These are phyloP conservation scores for Penicillium sp. DNA, from an alignment of 2,329 filamentous ascomycete species.

Conservation along the genomic window DNA sequence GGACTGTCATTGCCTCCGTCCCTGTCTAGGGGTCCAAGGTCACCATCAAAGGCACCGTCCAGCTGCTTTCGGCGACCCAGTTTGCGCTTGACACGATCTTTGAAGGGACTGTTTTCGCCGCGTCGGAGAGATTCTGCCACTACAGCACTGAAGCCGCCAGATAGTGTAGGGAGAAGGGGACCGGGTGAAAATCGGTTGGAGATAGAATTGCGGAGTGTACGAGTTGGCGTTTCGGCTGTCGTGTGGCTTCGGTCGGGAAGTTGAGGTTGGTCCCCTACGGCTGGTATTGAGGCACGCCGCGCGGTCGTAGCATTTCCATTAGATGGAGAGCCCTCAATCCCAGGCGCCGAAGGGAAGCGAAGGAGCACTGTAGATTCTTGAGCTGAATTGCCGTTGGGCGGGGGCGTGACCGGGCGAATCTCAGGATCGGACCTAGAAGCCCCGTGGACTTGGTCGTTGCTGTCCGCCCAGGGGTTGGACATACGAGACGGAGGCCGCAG, in stretches of 20 bases:
- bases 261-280: conserved; percentile 18
- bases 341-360: conserved; percentile 46
- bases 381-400: conserved; percentile 14
- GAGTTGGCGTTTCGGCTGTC: conserved; percentile 43
- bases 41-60: conserved; percentile 30
- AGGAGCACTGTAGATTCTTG: conserved; percentile 40
- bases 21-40: conserved; percentile 21
- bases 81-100: conserved; percentile 34
- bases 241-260: conserved; percentile 31
- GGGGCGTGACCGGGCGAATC: conserved; percentile 34
- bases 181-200: conserved; percentile 60
- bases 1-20: conserved; percentile 23
- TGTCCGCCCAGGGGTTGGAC: conserved; percentile 45
- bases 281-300: conserved; percentile 27
- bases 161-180: conserved; percentile 64
- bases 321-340: conserved; percentile 28
- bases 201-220: conserved; percentile 52
- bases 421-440: conserved; percentile 29
- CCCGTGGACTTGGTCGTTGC: conserved; percentile 17
- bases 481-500: conserved; percentile 40
- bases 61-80: conserved; percentile 34
- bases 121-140: conserved; percentile 68
- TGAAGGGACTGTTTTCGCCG: conserved; percentile 51
- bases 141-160: conserved; percentile 63
- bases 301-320: conserved; percentile 12